Conservation (phyloP, 2,329 filamentous ascomycete genomes). For the Arthrobotrys musiformis region DNA sequence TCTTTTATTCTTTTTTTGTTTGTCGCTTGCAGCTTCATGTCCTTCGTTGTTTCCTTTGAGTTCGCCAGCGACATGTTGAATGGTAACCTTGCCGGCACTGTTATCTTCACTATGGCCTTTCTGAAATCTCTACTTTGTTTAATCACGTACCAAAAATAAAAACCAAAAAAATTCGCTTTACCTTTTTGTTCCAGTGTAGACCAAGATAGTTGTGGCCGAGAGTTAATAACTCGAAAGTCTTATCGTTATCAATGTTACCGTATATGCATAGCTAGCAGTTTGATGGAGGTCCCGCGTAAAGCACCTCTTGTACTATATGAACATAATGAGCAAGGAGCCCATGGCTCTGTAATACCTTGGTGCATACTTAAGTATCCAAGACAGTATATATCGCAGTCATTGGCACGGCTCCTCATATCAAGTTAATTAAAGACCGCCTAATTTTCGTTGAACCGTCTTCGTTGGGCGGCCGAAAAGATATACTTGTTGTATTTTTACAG, state of each 20-base stretch:
- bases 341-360: background rate
- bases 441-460: background rate
- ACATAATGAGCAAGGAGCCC: background rate
- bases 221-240: background rate
- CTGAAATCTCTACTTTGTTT: conserved; percentile 45
- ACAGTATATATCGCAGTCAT: background rate
- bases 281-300: background rate
- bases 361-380: too few relatives aligned
- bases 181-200: background rate
- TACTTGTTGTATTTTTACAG: conserved; percentile 1
- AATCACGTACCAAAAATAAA: conserved; percentile 32
- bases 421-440: background rate
- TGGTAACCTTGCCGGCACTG: conserved; percentile 52
- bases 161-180: conserved; percentile 45
- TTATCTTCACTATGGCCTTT: conserved; percentile 40
- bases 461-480: background rate
- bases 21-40: conserved; percentile 8
- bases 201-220: background rate
- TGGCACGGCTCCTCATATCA: background rate
- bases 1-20: background rate
- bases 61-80: conserved; percentile 11
- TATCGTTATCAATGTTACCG: too few relatives aligned
- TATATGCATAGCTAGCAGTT: too few relatives aligned
- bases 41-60: conserved; percentile 7
- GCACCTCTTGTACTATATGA: too few relatives aligned